Evolutionary conservation across 1,139 yeast genomes (phyloP), one percentile per base, ranked within the genome.

Genomic region (Pichia sp.): DNA sequence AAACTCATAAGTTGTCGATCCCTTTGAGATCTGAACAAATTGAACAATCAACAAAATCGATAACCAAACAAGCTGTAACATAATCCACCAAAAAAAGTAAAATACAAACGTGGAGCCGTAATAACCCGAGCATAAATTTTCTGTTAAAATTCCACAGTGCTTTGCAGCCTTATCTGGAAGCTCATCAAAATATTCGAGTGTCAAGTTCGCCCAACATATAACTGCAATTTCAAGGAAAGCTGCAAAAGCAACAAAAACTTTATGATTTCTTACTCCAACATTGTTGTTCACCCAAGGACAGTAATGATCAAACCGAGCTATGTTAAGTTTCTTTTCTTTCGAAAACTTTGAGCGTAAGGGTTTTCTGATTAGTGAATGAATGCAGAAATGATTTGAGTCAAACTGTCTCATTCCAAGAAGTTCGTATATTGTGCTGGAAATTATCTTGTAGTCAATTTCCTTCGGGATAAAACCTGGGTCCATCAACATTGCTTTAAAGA

Each of bases 211-310:
- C 62, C 78, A 82, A 4, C 75, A 41, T 0, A 77, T 53, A 43
- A 89, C 79, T 1, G 84, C 83, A 1, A 75, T 16, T 55, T 78
- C 77, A 46, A 92, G 74, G 0, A 82, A 69, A 42, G 85, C 65
- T 13, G 85, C 77, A 68, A 88, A 93, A 11, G 81, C 73, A 63
- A 87, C 72, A 67, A 92, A 92, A 3, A 82, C 64, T 64, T 92
- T 89, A 67, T 93, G 98, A 67, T 92, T 93, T 62, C 95, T 76
- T n/a, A 90, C 81, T 0, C 97, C 98, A 61, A 93, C 76, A 57
- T 90, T 95, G 66, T 92, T 93, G 68, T 82, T 86, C 6, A 87
- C 81, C 99, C 99, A 93, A 0, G 98, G 97, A 70, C 99, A 93
- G 62, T 82, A 88, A 70, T 93, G 99, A 67, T 93, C 98, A 66